Evolutionary conservation across 2,329 filamentous ascomycete genomes (phyloP), one percentile per base, ranked within the genome.

Genomic region (Sporothrix brunneoviolacea): DNA sequence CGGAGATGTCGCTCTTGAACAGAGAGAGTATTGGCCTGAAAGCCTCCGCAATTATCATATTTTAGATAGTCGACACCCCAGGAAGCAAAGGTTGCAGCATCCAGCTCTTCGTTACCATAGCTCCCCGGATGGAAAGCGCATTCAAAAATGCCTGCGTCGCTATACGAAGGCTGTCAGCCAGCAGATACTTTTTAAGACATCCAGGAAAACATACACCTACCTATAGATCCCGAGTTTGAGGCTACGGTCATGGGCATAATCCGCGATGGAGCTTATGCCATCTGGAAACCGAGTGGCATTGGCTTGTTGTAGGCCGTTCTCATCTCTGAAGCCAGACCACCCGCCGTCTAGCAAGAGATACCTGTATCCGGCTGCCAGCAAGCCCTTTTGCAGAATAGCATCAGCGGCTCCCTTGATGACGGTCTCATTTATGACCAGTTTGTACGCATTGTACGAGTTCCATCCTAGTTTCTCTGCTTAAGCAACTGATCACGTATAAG

Each of bases 41-140:
- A 77, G 21, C 71, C 68, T 43, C 70, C 65, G 64, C 76, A 80
- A 58, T 79, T 79, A 61, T 79, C 76, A 56, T 79, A 79, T 59
- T 78, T 76, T 19, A 76, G 59, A 55, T 76, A 76, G 59, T 74
- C 71, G 28, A 77, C 71, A 1, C 71, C 75, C 71, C 74, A 76
- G 15, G 61, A 63, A 1, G 76, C 75, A 59, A 71, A 79, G 0
- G 70, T 68, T 15, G 72, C 61, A 1, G 77, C 77, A 60, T 81
- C 77, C 24, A 72, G 66, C 30, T 69, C 65, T 58, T 79, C 77
- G 57, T 75, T 69, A 5, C 46, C 46, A 30, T 27, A 27, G n/a
- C 22, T 30, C 7, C 46, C 46, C 2, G 70, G 62, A 51, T 68
- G 70, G 22, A 61, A 60, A 3, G 60, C 66, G 53, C 67, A 70